Evolutionary conservation across 805 yeast genomes (phyloP).

Genomic region (Candida taoyuanica): DNA sequence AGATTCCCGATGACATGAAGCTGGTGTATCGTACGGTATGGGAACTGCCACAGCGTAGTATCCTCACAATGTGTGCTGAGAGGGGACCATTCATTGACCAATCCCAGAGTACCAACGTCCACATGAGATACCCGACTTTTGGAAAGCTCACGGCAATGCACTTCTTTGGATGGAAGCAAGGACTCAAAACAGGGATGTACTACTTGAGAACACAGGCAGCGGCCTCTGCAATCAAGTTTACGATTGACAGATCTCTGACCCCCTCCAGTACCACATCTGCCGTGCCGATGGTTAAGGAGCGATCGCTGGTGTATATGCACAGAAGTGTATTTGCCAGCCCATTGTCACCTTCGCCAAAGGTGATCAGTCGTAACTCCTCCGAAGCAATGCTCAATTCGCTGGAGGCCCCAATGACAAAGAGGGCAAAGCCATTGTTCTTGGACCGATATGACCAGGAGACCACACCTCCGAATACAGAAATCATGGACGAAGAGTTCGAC

Average conservation of each 20-base stretch:
- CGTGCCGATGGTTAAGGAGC: too few species aligned
- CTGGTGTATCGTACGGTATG: conserved; percentile 78
- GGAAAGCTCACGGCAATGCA: conserved; percentile 97
- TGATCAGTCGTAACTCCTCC: not conserved
- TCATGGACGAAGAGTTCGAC: not conserved
- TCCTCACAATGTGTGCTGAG: conserved; percentile 69
- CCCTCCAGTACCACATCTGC: too few species aligned
- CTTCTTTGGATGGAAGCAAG: conserved; percentile 98
- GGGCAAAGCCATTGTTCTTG: not conserved
- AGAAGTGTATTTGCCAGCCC: not conserved
- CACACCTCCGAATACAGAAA: not conserved
- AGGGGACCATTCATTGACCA: conserved; percentile 91
- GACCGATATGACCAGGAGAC: too few species aligned
- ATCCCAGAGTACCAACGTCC: conserved; percentile 89
- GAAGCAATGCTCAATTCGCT: not conserved
- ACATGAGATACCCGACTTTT: conserved; percentile 87
- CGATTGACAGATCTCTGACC: conserved; percentile 82
- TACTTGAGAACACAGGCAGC: conserved; percentile 97
- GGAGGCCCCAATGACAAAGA: not conserved
- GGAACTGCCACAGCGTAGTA: conserved; percentile 85
- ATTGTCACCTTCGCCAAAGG: not conserved
- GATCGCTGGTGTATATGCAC: not conserved
- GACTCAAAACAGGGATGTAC: conserved; percentile 98
- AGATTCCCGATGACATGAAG: conserved; percentile 69
- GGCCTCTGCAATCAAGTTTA: conserved; percentile 91